Evolutionary conservation across 2,329 filamentous ascomycete genomes (phyloP).

Genomic region (Ophiognomonia clavigignenti-juglandacearum): DNA sequence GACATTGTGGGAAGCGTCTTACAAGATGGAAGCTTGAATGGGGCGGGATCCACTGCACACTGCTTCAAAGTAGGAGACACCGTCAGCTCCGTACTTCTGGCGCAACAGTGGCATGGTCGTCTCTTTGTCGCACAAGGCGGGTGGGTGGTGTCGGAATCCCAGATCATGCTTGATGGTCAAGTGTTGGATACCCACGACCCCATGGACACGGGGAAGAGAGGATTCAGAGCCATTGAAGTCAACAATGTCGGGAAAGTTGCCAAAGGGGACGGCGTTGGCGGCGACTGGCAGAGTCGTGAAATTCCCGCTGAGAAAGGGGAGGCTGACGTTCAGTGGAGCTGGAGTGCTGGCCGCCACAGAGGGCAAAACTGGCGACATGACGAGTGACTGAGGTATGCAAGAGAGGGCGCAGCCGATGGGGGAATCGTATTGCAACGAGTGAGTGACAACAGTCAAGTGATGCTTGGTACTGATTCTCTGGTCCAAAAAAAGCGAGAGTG

Average conservation of each 20-base stretch:
- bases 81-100: background rate
- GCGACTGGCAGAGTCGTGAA: too few relatives aligned
- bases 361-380: conserved; percentile 9
- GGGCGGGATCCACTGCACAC: conserved; percentile 1
- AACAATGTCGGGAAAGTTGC: background rate
- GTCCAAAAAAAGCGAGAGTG: conserved; percentile 1
- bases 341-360: background rate
- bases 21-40: conserved; percentile 10
- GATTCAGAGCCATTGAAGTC: conserved; percentile 5
- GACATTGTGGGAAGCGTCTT: background rate
- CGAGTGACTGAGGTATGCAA: background rate
- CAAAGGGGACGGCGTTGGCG: too few relatives aligned
- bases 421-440: background rate
- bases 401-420: background rate
- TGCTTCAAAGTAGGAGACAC: background rate
- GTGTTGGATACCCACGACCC: conserved; percentile 4
- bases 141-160: background rate
- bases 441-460: conserved; percentile 7
- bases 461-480: conserved; percentile 1
- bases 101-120: background rate
- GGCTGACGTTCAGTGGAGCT: conserved; percentile 1
- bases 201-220: background rate
- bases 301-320: too few relatives aligned
- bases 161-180: background rate
- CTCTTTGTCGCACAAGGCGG: background rate